Evolutionary conservation across 2,329 filamentous ascomycete genomes (phyloP), one percentile per base, ranked within the genome.

Genomic region (Diplodia seriata): DNA sequence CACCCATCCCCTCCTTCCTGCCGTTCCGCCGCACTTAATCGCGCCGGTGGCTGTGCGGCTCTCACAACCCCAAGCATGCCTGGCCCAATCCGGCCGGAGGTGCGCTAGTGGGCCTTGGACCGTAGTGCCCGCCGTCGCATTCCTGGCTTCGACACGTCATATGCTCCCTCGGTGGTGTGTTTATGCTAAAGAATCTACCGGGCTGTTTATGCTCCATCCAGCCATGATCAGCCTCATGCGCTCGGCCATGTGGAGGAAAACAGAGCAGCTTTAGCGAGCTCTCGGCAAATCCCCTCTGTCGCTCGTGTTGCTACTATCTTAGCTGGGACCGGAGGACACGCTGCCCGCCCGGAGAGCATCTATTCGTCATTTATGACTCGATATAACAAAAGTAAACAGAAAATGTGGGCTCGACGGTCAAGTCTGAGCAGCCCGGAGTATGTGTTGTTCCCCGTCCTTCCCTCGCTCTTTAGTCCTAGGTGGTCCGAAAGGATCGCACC

Each of bases 401-500:
- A 63, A 63, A 63, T 38, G 26, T 51, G 59, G 59, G 29, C 59
- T 63, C 38, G 59, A 26, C 59, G 23, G 38, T 8, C 18, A 12
- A 43, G 59, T 51, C 59, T 31, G 36, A 12, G 20, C n/a, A 50
- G 15, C 59, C 59, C 59, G 43, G 47, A 49, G 33, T 51, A 63
- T 51, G 47, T 51, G 38, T 49, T 33, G 29, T 62, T 49, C 31
- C 15, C 57, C 40, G 7, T 11, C 59, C 31, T 51, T 51, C 59
- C 59, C 40, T 63, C 59, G 59, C 59, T 63, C 43, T 63, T 63
- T 31, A 29, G 38, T 53, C 59, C 59, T 51, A 18, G 59, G 59
- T 51, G 59, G 29, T 63, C 59, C 47, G 59, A 63, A 63, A 63
- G 43, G 59, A 63, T 63, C 59, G 59, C 59, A 63, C 59, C 59